A percentile compares a stretch with the other conserved stretches of the same genome.
phyloP scores from a whole-genome alignment of 1,284 basidiomycete species.

The Tilletia walkeri region DNA sequence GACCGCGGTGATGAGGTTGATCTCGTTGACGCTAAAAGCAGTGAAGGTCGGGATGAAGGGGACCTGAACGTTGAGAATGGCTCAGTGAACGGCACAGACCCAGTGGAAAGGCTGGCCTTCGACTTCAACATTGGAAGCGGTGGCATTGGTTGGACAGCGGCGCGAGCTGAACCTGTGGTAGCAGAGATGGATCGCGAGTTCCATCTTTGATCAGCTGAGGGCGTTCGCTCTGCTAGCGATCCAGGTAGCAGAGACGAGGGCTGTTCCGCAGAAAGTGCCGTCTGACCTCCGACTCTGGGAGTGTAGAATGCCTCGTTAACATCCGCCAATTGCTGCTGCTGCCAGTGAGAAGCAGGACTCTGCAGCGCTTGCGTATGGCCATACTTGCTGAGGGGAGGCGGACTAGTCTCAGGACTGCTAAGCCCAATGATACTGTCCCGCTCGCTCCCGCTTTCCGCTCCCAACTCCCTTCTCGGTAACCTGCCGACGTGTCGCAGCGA shows the following conservation, averaged over 20 bases:
- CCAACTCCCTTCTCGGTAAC: background rate
- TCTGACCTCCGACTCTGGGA: background rate
- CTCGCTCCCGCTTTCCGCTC: background rate
- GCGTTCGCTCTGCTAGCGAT: background rate
- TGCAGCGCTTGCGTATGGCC: background rate
- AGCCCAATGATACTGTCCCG: background rate
- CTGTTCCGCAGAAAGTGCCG: background rate
- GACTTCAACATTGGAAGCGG: background rate
- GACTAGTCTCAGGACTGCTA: slow-evolving; percentile 2
- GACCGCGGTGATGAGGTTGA: background rate
- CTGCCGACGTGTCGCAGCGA: background rate
- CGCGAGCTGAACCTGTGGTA: background rate
- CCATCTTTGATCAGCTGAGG: background rate
- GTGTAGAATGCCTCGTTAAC: background rate
- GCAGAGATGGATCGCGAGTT: background rate
- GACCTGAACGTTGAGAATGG: background rate
- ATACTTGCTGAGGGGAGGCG: background rate
- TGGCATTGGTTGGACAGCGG: background rate
- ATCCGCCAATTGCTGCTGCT: background rate
- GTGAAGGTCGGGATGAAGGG: background rate
- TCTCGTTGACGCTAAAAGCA: background rate
- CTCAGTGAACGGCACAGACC: background rate
- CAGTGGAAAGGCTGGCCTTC: background rate
- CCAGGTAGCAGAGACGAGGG: background rate
- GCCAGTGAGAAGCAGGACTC: background rate